A percentile compares a stretch with the other conserved stretches of the same genome.
phyloP scores from a whole-genome alignment of 1,139 yeast species.

The Candida dubliniensis region DNA sequence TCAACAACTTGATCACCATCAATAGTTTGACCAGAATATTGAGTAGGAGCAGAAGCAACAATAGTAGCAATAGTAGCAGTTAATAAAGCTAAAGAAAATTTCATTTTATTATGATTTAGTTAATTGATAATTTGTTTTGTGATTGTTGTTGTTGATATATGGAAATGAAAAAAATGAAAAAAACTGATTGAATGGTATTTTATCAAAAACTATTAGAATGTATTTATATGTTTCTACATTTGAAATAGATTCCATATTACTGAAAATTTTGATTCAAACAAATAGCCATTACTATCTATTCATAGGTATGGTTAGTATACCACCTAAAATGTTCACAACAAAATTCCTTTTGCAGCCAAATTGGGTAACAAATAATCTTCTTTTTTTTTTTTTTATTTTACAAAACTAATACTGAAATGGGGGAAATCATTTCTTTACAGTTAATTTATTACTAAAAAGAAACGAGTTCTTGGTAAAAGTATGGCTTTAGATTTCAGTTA shows the following conservation, averaged over 20 bases:
- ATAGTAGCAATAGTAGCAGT: constrained; percentile 11
- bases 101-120: neutral
- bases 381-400: too few relatives aligned
- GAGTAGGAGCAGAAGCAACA: constrained; percentile 13
- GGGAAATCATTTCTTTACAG: too few relatives aligned
- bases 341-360: constrained; percentile 15
- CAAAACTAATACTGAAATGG: too few relatives aligned
- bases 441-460: too few relatives aligned
- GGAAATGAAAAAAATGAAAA: too few relatives aligned
- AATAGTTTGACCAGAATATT: constrained; percentile 4
- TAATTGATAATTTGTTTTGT: neutral
- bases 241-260: neutral
- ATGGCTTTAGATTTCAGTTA: neutral
- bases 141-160: neutral
- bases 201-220: too few relatives aligned
- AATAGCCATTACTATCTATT: neutral
- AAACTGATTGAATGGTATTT: too few relatives aligned
- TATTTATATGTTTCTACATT: too few relatives aligned
- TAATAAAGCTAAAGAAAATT: constrained; percentile 12
- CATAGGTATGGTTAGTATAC: neutral
- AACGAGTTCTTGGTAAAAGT: neutral
- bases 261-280: neutral
- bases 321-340: neutral
- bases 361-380: constrained; percentile 8
- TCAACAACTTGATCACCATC: constrained; percentile 5